Evolutionary conservation across 1,139 yeast species (phyloP).

Genomic region (Lodderomyces beijingensis): DNA sequence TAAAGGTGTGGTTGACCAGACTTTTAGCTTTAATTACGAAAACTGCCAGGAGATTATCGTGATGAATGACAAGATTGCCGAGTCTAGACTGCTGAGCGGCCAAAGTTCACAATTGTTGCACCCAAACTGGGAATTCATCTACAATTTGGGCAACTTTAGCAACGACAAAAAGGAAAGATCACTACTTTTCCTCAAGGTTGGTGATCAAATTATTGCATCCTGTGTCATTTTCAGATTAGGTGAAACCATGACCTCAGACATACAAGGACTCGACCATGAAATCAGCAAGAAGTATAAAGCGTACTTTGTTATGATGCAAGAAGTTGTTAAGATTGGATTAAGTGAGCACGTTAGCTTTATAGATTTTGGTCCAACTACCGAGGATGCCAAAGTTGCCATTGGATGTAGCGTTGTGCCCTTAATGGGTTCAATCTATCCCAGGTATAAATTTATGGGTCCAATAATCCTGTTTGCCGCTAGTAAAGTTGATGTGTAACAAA

Average conservation of each 20-base stretch:
- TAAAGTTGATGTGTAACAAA: conserved; percentile 18
- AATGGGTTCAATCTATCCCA: conserved; percentile 23
- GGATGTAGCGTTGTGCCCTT: conserved; percentile 36
- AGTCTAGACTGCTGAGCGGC: conserved; percentile 30
- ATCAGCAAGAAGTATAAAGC: conserved; percentile 37
- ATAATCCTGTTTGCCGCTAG: conserved; percentile 19
- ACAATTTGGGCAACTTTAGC: conserved; percentile 22
- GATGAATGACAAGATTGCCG: conserved; percentile 37
- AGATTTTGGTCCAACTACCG: conserved; percentile 38
- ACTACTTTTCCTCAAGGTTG: conserved; percentile 34
- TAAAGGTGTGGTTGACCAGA: conserved; percentile 28
- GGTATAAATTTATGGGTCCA: conserved; percentile 15
- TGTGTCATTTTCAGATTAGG: conserved; percentile 41
- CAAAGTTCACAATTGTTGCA: conserved; percentile 33
- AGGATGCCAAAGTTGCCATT: conserved; percentile 38
- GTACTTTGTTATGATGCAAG: conserved; percentile 47
- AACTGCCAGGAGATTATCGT: conserved; percentile 27
- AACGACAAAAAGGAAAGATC: conserved; percentile 25
- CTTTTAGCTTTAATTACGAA: conserved; percentile 20
- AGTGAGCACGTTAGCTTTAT: conserved; percentile 35
- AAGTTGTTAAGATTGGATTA: conserved; percentile 37
- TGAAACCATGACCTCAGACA: conserved; percentile 41
- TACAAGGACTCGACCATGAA: conserved; percentile 42
- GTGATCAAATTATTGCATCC: conserved; percentile 32
- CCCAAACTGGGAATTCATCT: conserved; percentile 29